Conservation (phyloP, 305 asterid genomes). For the Plantago lanceolata region DNA sequence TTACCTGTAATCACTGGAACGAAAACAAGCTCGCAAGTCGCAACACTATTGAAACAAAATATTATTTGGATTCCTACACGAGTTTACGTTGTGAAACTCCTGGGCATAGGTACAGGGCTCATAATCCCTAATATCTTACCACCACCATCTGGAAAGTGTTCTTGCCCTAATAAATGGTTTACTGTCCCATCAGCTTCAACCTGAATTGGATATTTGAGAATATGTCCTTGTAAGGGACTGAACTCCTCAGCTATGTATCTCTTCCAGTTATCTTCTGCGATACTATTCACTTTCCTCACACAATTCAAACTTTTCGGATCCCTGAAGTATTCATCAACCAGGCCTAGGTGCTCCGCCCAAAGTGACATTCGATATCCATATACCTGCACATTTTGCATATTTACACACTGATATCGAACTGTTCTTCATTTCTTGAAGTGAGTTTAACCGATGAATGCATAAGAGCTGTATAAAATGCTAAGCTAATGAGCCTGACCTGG, state of each 20-base stretch:
- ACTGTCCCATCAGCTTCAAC: constrained; percentile 50
- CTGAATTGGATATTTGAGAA: constrained; percentile 46
- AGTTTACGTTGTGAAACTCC: too few species aligned
- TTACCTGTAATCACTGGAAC: too few species aligned
- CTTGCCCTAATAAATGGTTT: constrained; percentile 37
- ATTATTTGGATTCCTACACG: too few species aligned
- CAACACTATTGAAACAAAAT: too few species aligned
- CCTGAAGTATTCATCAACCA: constrained; percentile 32
- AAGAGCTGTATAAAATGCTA: too few species aligned
- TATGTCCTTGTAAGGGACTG: constrained; percentile 42
- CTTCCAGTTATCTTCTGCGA: constrained; percentile 54
- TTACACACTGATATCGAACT: too few species aligned
- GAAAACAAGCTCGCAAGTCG: too few species aligned
- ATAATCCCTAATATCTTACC: constrained; percentile 57
- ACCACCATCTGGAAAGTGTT: constrained; percentile 53
- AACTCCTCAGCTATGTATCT: constrained; percentile 36
- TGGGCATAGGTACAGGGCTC: too few species aligned
- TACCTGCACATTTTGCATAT: constrained; percentile 44
- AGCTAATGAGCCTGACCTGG: constrained; percentile 46
- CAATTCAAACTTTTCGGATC: constrained; percentile 40
- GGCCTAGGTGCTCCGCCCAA: constrained; percentile 60
- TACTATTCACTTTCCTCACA: constrained; percentile 35
- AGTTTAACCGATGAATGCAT: too few species aligned
- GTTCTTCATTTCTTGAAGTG: too few species aligned
- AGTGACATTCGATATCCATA: constrained; percentile 66